Evolutionary conservation across 129 eudicot genomes (phyloP), one percentile per base, ranked within the genome.

Genomic region (Flaveria robusta): DNA sequence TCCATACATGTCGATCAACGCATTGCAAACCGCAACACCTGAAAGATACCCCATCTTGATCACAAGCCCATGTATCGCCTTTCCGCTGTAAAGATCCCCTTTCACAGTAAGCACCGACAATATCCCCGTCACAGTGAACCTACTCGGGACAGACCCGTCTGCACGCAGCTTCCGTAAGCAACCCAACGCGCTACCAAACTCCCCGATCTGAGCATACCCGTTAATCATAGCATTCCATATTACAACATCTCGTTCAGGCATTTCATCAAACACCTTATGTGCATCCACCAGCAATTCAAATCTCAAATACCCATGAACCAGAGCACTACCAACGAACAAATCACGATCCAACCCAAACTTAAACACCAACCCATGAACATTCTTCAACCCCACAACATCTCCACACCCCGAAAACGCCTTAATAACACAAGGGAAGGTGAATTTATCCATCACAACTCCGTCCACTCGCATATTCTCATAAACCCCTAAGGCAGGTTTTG

Each of bases 181-280:
- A 70, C 64, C 79, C 74, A 81, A 75, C 15, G 88, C 90, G 66
- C 77, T 79, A 18, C 24, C 41, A 10, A 85, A 77, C 50, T 90
- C 85, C 74, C 96, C 88, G 80, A 79, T 88, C 59, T 81, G 88
- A 6, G 87, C 81, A 54, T 71, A 88, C 59, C 98, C 95, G 64
- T 75, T 90, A 49, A 92, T 88, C 96, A 88, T 84, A 0, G 96
- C 88, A 60, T 93, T 93, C 94, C 96, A 90, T 50, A 93, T 75
- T 39, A 90, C 95, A 81, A 86, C 86, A 81, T 90, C 90, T 47
- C 81, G 80, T 15, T 68, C 82, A 68, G 90, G 82, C 92, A 93
- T 74, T 56, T 84, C 87, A 46, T 86, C 92, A 60, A 93, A 93
- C 89, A 90, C 89, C 9, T 69, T 50, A 2, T 71, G 75, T 22